Evolutionary conservation across 2,329 filamentous ascomycete genomes (phyloP).

Genomic region (Penicillium sp.): DNA sequence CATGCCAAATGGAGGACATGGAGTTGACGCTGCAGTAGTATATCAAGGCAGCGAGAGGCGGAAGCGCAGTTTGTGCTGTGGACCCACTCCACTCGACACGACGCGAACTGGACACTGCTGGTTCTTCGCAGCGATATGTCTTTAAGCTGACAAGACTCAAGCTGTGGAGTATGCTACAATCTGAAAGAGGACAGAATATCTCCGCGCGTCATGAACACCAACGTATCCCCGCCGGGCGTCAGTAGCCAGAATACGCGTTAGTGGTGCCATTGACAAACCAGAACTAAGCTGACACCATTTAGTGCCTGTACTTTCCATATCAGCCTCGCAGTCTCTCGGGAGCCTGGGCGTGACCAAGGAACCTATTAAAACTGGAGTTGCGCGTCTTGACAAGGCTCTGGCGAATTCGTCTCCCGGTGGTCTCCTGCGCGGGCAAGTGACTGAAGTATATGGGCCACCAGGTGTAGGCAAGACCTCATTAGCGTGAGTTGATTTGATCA

Average conservation of each 20-base stretch:
- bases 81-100: constrained; percentile 5
- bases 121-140: constrained; percentile 17
- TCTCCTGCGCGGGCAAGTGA: constrained; percentile 68
- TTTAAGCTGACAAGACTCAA: too few relatives aligned
- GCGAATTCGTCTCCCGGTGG: constrained; percentile 41
- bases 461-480: constrained; percentile 80
- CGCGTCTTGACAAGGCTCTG: constrained; percentile 42
- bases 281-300: constrained; percentile 3
- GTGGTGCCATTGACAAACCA: constrained; percentile 2
- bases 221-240: too few relatives aligned
- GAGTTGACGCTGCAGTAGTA: neutral
- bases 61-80: constrained; percentile 1
- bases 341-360: constrained; percentile 20
- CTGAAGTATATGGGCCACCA: constrained; percentile 82
- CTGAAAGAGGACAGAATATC: too few relatives aligned
- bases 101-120: neutral
- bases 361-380: constrained; percentile 42
- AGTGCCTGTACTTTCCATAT: constrained; percentile 32
- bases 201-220: too few relatives aligned
- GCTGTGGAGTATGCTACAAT: too few relatives aligned
- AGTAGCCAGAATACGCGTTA: constrained; percentile 26
- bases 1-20: neutral
- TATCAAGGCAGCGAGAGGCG: neutral
- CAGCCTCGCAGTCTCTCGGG: constrained; percentile 35
- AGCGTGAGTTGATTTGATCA: constrained; percentile 52